A percentile compares a stretch with the other conserved stretches of the same genome.
Conservation (phyloP, 345 rosid genomes). For the Lepidium sativum region DNA sequence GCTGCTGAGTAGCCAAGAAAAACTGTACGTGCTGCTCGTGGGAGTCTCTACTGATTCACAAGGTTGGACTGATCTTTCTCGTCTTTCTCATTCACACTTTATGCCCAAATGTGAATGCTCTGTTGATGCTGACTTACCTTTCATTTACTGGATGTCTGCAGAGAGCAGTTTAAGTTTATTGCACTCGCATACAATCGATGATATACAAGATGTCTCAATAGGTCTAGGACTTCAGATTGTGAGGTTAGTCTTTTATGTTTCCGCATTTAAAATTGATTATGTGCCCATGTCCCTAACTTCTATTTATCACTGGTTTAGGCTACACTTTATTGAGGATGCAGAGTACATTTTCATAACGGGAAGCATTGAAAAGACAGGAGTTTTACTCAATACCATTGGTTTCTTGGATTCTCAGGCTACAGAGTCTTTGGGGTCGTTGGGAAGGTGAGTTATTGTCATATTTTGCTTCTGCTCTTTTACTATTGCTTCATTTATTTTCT, state of each 20-base stretch:
- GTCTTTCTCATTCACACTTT: slow-evolving; percentile 10
- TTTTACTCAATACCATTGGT: slow-evolving; percentile 46
- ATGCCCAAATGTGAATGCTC: neutral
- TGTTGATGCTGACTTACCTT: slow-evolving; percentile 12
- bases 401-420: slow-evolving; percentile 33
- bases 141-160: slow-evolving; percentile 37
- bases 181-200: slow-evolving; percentile 55
- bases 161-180: slow-evolving; percentile 57
- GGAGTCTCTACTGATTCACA: slow-evolving; percentile 52
- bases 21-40: slow-evolving; percentile 60
- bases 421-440: slow-evolving; percentile 35
- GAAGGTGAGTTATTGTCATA: slow-evolving; percentile 46
- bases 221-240: slow-evolving; percentile 84
- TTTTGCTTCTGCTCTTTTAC: slow-evolving; percentile 3
- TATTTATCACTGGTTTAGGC: slow-evolving; percentile 35
- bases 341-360: slow-evolving; percentile 58
- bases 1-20: slow-evolving; percentile 52
- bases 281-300: neutral
- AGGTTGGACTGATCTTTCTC: slow-evolving; percentile 43
- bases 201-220: slow-evolving; percentile 56
- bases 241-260: slow-evolving; percentile 51
- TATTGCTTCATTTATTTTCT: slow-evolving; percentile 4
- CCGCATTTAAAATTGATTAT: neutral
- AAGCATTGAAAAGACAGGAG: slow-evolving; percentile 59
- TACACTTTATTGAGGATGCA: slow-evolving; percentile 40